Percentiles rank a stretch among this genome's conserved stretches.
These are phyloP conservation scores for Rehmannia glutinosa DNA, from an alignment of 257 asterid species.

Conservation along the genomic window DNA sequence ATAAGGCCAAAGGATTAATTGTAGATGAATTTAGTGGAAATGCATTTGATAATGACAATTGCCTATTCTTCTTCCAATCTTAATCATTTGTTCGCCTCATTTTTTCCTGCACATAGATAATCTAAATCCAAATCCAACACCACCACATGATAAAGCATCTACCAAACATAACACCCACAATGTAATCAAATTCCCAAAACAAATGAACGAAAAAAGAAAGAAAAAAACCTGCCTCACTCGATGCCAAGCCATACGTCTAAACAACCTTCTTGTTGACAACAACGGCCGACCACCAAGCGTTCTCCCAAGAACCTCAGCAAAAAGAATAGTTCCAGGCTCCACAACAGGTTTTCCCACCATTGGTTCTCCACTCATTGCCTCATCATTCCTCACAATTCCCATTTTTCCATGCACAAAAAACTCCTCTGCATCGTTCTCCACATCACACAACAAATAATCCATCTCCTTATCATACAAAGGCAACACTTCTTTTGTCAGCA, in stretches of 20 bases:
- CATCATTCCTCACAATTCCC: constrained; percentile 71
- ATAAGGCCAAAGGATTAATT: too few species aligned
- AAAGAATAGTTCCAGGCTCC: constrained; percentile 74
- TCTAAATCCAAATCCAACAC: neutral
- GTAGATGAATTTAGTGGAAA: too few species aligned
- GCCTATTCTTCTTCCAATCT: neutral
- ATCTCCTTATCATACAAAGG: constrained; percentile 87
- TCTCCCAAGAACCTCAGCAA: constrained; percentile 94
- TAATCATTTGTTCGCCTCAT: neutral
- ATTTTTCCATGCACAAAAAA: constrained; percentile 61
- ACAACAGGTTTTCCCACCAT: constrained; percentile 70
- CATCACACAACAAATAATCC: constrained; percentile 64
- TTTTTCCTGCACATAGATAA: neutral
- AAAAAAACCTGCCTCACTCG: constrained; percentile 99
- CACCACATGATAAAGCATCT: constrained; percentile 14
- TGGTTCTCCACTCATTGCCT: constrained; percentile 43
- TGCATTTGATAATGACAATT: neutral
- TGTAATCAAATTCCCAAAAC: neutral
- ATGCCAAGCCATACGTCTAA: constrained; percentile 85
- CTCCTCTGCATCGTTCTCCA: constrained; percentile 56
- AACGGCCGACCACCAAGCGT: constrained; percentile 94
- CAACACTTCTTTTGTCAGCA: constrained; percentile 93
- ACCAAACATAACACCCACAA: neutral
- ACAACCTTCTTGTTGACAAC: constrained; percentile 67
- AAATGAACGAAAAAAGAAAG: constrained; percentile 35